These are phyloP conservation scores for Claviceps capensis DNA, from an alignment of 2,329 filamentous ascomycete genomes.

Conservation along the genomic window DNA sequence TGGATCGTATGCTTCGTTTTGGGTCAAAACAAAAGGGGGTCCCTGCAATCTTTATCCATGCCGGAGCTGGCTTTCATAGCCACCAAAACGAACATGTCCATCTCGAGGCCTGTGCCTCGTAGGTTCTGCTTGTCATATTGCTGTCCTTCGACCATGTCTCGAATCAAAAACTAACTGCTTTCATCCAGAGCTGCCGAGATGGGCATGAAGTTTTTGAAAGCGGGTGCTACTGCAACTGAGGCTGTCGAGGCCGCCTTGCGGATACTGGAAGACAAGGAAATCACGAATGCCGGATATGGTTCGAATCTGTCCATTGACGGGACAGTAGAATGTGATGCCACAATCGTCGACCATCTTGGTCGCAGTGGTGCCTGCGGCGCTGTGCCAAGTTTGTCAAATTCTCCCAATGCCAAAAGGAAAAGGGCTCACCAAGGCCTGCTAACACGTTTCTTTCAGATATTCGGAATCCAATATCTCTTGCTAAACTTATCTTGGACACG, in stretches of 20 bases:
- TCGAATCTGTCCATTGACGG: conserved; percentile 90
- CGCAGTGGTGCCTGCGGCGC: conserved; percentile 89
- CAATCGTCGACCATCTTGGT: conserved; percentile 79
- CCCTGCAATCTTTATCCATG: conserved; percentile 85
- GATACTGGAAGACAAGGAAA: conserved; percentile 80
- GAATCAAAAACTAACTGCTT: conserved; percentile 1
- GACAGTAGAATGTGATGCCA: conserved; percentile 86
- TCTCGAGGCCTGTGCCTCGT: conserved; percentile 80
- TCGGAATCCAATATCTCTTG: conserved; percentile 82
- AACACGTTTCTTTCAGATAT: conserved; percentile 44
- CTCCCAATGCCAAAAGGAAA: not conserved
- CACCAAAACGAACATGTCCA: conserved; percentile 73
- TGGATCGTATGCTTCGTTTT: conserved; percentile 25
- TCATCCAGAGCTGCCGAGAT: conserved; percentile 60
- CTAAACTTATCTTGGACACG: conserved; percentile 67
- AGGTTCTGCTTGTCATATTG: conserved; percentile 22
- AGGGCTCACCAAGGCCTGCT: not conserved
- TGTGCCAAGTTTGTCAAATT: conserved; percentile 56
- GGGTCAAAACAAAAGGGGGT: conserved; percentile 23
- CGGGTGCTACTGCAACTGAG: conserved; percentile 69
- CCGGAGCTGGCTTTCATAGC: conserved; percentile 89
- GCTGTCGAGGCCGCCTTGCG: conserved; percentile 83
- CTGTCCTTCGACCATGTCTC: not conserved
- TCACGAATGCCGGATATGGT: conserved; percentile 92
- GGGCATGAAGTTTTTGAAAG: conserved; percentile 68